Evolutionary conservation across 495 filamentous ascomycete species (phyloP).

Genomic region (Schizothecium vesticola): DNA sequence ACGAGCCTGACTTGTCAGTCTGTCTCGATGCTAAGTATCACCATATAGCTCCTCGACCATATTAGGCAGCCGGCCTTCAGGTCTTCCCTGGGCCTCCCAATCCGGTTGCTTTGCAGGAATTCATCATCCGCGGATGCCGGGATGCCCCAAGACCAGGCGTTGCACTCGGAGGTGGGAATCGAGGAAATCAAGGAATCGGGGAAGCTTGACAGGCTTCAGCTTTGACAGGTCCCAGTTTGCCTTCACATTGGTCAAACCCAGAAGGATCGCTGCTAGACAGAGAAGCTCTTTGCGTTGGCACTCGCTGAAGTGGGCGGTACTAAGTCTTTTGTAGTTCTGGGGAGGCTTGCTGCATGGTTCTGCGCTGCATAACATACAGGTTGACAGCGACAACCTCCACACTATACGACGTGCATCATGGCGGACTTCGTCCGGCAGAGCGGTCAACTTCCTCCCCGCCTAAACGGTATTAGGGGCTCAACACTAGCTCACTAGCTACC

Average conservation of each 20-base stretch:
- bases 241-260: neutral
- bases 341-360: neutral
- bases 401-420: neutral
- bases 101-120: neutral
- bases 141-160: neutral
- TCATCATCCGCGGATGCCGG: neutral
- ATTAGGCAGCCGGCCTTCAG: neutral
- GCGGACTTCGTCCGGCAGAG: neutral
- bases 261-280: neutral
- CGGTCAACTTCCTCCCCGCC: neutral
- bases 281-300: neutral
- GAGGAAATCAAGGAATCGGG: neutral
- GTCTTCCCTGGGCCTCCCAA: neutral
- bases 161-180: neutral
- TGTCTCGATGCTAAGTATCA: neutral
- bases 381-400: neutral
- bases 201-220: neutral
- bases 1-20: neutral
- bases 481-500: neutral
- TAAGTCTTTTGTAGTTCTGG: neutral
- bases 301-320: neutral
- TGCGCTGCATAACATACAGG: neutral
- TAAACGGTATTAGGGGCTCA: neutral
- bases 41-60: neutral
- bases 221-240: neutral